Base-by-base conservation (phyloP, 2,329 filamentous ascomycete species). In the Ploettnerulaceae sp. region DNA sequence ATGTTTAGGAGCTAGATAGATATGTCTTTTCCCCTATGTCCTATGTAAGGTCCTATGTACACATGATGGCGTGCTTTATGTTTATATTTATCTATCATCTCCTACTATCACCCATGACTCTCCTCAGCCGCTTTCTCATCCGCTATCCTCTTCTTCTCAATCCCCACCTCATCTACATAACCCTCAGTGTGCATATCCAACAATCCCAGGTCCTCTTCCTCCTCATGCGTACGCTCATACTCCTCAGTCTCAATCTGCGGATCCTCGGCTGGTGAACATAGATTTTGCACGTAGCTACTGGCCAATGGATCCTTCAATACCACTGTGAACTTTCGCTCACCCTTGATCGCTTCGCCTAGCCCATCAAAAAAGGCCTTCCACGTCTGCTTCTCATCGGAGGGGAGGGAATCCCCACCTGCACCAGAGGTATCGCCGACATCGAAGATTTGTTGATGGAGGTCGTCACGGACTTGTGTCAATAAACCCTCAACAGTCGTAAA, bases 401-500 rank as follows among this genome's bases (percentile, higher is more conserved):
- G 67, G 67, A 96, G 80, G 1, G 88, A 93, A 70, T 98, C 93
- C 25, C 89, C 89, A n/a, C 80, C 82, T 15, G 70, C 62, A 21
- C 67, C 68, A 42, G 69, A 66, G 29, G 72, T 72, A 45, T 79
- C 80, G 15, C 77, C 80, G 12, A 78, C 70, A 58, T 94, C 81
- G 67, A 95, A 98, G 53, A 97, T 95, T 63, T 94, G 88, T 38
- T 77, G 79, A 63, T 84, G 84, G 18, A 98, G 76, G 66, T 98
- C 91, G 63, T 93, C 84, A 52, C 90, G 86, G 49, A 98, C 87
- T 64, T 98, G 88, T 0, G 89, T 93, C 45, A 97, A 74, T 15
- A 97, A 79, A 51, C 93, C 93, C 67, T 98, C 93, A 15, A 98
- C 84, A 0, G 93, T 98, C 15, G 93, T 98, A 73, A 98, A 98